Conservation (phyloP, 306 rosid species). For the Leucaena leucocephala region DNA sequence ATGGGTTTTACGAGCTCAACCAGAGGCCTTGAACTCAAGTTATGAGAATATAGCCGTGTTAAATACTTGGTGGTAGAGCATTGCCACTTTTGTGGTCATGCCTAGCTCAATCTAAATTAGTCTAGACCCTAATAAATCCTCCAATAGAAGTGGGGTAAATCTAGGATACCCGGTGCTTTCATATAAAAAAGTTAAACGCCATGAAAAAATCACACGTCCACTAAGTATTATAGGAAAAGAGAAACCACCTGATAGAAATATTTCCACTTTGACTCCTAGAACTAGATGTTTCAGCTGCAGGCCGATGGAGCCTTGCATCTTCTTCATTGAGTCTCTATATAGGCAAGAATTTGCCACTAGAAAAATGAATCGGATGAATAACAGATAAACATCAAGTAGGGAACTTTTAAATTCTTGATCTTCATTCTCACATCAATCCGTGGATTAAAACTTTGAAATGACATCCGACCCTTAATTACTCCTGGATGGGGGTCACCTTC, state of each 20-base stretch:
- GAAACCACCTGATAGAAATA: conserved; percentile 10
- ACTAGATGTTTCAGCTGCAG: conserved; percentile 46
- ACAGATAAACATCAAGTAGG: background rate
- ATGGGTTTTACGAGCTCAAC: too few species aligned
- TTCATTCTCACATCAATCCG: conserved; percentile 79
- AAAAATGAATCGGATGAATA: conserved; percentile 4
- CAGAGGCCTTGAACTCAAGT: too few species aligned
- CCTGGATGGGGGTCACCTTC: conserved; percentile 97
- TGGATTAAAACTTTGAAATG: conserved; percentile 86
- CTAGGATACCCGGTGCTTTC: too few species aligned
- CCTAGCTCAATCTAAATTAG: too few species aligned
- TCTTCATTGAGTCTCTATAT: conserved; percentile 80
- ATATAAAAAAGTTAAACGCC: too few species aligned
- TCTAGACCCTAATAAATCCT: too few species aligned
- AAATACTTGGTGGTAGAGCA: too few species aligned
- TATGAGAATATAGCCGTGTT: too few species aligned
- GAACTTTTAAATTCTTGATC: conserved; percentile 31
- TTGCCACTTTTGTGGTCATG: too few species aligned
- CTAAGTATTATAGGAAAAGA: too few species aligned
- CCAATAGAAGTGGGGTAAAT: too few species aligned
- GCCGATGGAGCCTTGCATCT: conserved; percentile 50
- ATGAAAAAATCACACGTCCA: too few species aligned
- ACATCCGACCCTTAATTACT: conserved; percentile 71
- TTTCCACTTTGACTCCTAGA: conserved; percentile 52
- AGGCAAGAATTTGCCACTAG: conserved; percentile 44